Percentiles rank a stretch among this genome's conserved stretches.
Evolutionary conservation across 306 rosid genomes (phyloP).

Genomic region (Inga laurina): DNA sequence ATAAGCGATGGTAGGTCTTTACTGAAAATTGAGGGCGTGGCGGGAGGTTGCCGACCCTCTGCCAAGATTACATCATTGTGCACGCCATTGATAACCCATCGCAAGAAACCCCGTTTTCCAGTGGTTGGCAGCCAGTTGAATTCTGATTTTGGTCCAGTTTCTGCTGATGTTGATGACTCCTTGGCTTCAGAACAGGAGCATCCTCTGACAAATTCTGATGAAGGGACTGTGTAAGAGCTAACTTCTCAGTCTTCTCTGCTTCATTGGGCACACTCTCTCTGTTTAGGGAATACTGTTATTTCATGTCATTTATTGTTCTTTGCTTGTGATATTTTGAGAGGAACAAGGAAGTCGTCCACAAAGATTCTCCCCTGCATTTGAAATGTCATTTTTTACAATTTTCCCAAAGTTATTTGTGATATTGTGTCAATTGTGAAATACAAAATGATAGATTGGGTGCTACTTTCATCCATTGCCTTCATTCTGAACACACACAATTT

Average conservation of each 20-base stretch:
- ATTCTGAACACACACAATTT: background rate
- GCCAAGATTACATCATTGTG: background rate
- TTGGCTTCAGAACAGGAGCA: constrained; percentile 36
- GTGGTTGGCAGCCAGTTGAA: constrained; percentile 39
- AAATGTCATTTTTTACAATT: background rate
- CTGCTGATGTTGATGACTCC: constrained; percentile 46
- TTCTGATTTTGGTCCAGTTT: constrained; percentile 37
- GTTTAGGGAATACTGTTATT: background rate
- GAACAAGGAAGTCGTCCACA: too few relatives aligned
- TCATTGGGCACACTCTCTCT: background rate
- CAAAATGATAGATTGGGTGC: background rate
- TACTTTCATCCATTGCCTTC: background rate
- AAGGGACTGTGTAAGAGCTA: constrained; percentile 51
- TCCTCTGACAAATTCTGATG: constrained; percentile 21
- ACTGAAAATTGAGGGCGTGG: constrained; percentile 29
- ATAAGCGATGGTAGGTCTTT: constrained; percentile 27
- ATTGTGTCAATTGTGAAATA: background rate
- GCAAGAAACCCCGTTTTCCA: constrained; percentile 34
- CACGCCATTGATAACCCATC: constrained; percentile 34
- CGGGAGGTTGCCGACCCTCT: constrained; percentile 27
- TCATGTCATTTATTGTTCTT: background rate
- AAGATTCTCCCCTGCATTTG: background rate
- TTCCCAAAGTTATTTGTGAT: background rate
- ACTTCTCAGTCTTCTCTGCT: constrained; percentile 1
- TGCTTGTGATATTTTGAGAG: background rate